Conservation (phyloP, 805 yeast genomes). For the Scheffersomyces coipomensis region DNA sequence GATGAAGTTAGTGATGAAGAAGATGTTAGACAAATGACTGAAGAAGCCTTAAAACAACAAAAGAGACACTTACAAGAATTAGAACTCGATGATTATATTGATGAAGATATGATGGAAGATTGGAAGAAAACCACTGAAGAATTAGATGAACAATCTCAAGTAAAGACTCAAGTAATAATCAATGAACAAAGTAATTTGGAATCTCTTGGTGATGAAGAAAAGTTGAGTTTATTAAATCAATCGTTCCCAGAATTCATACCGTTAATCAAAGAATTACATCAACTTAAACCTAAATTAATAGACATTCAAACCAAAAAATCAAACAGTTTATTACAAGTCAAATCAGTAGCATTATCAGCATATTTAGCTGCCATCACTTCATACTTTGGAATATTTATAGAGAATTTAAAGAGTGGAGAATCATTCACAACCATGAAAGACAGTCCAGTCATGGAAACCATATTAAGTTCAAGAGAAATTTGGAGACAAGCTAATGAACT, state of each 20-base stretch:
- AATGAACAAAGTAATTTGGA: conserved; percentile 32
- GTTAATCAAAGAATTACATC: conserved; percentile 57
- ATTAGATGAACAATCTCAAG: conserved; percentile 25
- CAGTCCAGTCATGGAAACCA: conserved; percentile 85
- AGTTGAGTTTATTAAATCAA: conserved; percentile 51
- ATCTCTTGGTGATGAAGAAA: conserved; percentile 50
- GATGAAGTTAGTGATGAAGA: conserved; percentile 72
- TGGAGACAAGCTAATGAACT: conserved; percentile 81
- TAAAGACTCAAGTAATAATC: conserved; percentile 28
- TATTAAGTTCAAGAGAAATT: conserved; percentile 76
- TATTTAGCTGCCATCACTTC: conserved; percentile 77
- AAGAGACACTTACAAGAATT: conserved; percentile 69
- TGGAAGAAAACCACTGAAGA: conserved; percentile 64
- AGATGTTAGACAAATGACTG: conserved; percentile 73
- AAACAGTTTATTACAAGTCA: conserved; percentile 43
- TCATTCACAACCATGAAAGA: conserved; percentile 66
- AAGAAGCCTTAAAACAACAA: conserved; percentile 86
- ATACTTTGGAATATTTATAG: conserved; percentile 73
- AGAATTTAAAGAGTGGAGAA: conserved; percentile 53
- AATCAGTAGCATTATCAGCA: conserved; percentile 69
- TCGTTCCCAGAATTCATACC: conserved; percentile 86
- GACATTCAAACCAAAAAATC: conserved; percentile 9
- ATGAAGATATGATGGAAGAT: conserved; percentile 75
- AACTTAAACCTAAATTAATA: conserved; percentile 15
- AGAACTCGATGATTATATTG: conserved; percentile 58